These are phyloP conservation scores for Catunica adiposa DNA, from an alignment of 2,329 filamentous ascomycete genomes.

Conservation along the genomic window DNA sequence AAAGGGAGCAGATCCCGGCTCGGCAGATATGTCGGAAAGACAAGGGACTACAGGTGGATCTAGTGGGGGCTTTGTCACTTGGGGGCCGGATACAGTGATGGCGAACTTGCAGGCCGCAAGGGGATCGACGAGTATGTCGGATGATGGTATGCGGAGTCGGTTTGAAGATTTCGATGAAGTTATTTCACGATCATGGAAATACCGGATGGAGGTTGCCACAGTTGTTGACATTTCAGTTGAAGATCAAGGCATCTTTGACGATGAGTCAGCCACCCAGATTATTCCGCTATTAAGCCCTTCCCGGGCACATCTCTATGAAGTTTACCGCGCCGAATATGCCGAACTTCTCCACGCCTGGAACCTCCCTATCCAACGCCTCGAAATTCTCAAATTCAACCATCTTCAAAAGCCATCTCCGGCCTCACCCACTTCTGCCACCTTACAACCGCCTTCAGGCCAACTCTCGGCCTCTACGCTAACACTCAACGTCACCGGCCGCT, in stretches of 20 bases:
- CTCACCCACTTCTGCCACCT: neutral
- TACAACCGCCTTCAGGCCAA: neutral
- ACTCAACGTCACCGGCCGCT: constrained; percentile 46
- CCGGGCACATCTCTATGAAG: constrained; percentile 34
- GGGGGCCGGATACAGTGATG: constrained; percentile 30
- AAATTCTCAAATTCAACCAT: constrained; percentile 54
- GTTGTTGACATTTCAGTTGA: constrained; percentile 32
- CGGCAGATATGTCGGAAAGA: neutral
- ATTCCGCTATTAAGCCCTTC: constrained; percentile 38
- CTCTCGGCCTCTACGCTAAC: neutral
- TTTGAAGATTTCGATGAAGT: neutral
- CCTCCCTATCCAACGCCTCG: constrained; percentile 43
- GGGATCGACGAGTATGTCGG: constrained; percentile 32
- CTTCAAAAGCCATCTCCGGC: constrained; percentile 26
- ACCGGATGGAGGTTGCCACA: constrained; percentile 18
- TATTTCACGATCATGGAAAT: neutral
- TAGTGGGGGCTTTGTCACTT: constrained; percentile 26
- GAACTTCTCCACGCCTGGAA: constrained; percentile 52
- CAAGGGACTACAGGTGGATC: constrained; percentile 18
- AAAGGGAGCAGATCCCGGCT: constrained; percentile 27
- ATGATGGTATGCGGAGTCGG: constrained; percentile 31
- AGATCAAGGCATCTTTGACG: constrained; percentile 50
- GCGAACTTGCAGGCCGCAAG: constrained; percentile 25
- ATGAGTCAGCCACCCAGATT: constrained; percentile 48
- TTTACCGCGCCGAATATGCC: constrained; percentile 49